phyloP scores from a whole-genome alignment of 2,329 filamentous ascomycete species.

The Nigrograna mackinnonii region DNA sequence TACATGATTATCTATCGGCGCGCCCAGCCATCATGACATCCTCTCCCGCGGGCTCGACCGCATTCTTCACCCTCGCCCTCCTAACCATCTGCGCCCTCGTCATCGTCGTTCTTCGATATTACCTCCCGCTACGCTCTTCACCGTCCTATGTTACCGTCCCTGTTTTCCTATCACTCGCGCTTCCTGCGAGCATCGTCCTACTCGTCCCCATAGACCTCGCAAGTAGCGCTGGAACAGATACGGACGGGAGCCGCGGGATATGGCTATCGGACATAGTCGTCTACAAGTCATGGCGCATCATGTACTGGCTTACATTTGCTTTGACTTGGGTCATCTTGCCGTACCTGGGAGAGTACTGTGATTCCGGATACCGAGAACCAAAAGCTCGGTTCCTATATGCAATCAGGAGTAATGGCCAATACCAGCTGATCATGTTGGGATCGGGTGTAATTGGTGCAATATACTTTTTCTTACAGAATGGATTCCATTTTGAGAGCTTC shows the following conservation, averaged over 20 bases:
- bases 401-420: conserved; percentile 82
- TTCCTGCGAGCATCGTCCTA: conserved; percentile 88
- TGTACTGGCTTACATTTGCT: conserved; percentile 95
- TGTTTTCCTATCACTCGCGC: conserved; percentile 92
- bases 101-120: conserved; percentile 84
- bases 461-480: conserved; percentile 82
- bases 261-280: conserved; percentile 82
- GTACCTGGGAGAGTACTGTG: conserved; percentile 90
- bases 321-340: conserved; percentile 95
- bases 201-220: conserved; percentile 95
- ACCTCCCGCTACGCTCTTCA: conserved; percentile 86
- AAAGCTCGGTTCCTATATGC: conserved; percentile 82
- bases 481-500: conserved; percentile 71
- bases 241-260: conserved; percentile 74
- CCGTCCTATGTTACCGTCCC: conserved; percentile 88
- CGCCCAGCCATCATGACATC: conserved; percentile 45
- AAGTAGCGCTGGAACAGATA: conserved; percentile 75
- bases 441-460: conserved; percentile 72
- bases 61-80: conserved; percentile 76
- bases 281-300: conserved; percentile 89
- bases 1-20: too few species aligned
- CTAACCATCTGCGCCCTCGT: conserved; percentile 75
- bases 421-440: conserved; percentile 79
- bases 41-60: conserved; percentile 74
- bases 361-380: conserved; percentile 89